Conservation (phyloP, 768 basidiomycete genomes). For the Xanthoconium purpureum region DNA sequence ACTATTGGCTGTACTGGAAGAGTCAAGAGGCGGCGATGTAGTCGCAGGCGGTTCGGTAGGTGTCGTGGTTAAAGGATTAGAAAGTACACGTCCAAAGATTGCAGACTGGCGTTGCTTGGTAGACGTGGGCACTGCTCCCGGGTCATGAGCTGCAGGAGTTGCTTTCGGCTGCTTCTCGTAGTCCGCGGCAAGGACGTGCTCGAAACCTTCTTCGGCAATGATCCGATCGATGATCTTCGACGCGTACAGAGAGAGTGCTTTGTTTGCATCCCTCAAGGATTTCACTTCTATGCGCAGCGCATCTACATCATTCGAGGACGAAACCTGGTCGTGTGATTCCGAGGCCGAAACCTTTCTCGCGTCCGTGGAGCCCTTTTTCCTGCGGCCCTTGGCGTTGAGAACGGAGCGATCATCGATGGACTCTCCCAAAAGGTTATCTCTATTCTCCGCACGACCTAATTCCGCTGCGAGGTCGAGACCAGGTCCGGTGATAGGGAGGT, state of each 20-base stretch:
- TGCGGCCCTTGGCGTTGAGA: slow-evolving; percentile 46
- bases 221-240: slow-evolving; percentile 98
- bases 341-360: slow-evolving; percentile 33
- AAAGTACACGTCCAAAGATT: slow-evolving; percentile 39
- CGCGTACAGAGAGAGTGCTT: slow-evolving; percentile 90
- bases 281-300: slow-evolving; percentile 85
- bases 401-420: slow-evolving; percentile 48
- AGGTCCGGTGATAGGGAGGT: slow-evolving; percentile 83
- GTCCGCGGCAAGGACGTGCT: slow-evolving; percentile 93
- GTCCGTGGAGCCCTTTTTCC: slow-evolving; percentile 34
- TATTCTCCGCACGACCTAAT: slow-evolving; percentile 87
- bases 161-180: slow-evolving; percentile 65
- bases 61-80: slow-evolving; percentile 40
- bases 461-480: slow-evolving; percentile 90
- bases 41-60: slow-evolving; percentile 24
- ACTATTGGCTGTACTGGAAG: slow-evolving; percentile 23
- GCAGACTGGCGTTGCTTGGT: slow-evolving; percentile 59
- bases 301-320: slow-evolving; percentile 58
- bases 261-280: slow-evolving; percentile 91
- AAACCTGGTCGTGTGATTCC: slow-evolving; percentile 42
- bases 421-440: slow-evolving; percentile 66
- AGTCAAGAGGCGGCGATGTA: slow-evolving; percentile 18
- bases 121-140: slow-evolving; percentile 8
- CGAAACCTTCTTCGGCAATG: slow-evolving; percentile 94
- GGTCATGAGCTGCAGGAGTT: slow-evolving; percentile 30